Base-by-base conservation (phyloP, 2,329 filamentous ascomycete genomes). In the Trematosphaeria pertusa region DNA sequence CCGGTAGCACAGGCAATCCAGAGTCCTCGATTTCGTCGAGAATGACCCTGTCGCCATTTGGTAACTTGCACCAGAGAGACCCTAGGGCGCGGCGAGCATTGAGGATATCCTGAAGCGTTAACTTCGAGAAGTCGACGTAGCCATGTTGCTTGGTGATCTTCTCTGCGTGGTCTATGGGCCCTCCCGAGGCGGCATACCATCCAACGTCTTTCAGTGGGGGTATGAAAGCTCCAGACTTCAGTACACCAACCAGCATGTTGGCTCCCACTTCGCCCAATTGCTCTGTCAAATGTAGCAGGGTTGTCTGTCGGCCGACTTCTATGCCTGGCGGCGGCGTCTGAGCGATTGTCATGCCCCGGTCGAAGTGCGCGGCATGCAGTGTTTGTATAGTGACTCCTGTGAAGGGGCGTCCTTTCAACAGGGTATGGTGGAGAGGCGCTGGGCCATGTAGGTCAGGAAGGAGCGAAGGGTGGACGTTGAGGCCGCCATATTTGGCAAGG, bases 381-480 rank as follows among this genome's bases (percentile, higher is more conserved):
- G 93, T 97, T 71, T 99, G 94, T 19, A 99, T 77, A 0, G 89
- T 88, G 17, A 97, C 81, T 18, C 94, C 94, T 0, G 88, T 90
- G 48, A 76, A 73, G 1, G 64, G 62, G 43, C 83, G 77, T 10
- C 80, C 75, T 20, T 81, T 74, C 11, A 97, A 78, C 26, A 97
- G 79, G n/a, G 89, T 85, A 70, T 92, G 88, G 53, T 96, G 88
- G 11, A 99, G 79, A 0, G 94, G 94, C 2, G 94, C 90, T 9
- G 94, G 83, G 2, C 94, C 94, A 47, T 88, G 86, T 48, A 96
- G 84, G 67, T 94, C 87, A 3, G 92, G 93, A 11, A 99, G 81
- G 20, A 97, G 74, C 0, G 93, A 97, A 1, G 94, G 94, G 65
- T 99, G 94, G 2, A 99, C 81, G 71, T 99, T 99, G 3, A 99